phyloP scores from a whole-genome alignment of 768 basidiomycete genomes.

The Candolleomyces efflorescens region DNA sequence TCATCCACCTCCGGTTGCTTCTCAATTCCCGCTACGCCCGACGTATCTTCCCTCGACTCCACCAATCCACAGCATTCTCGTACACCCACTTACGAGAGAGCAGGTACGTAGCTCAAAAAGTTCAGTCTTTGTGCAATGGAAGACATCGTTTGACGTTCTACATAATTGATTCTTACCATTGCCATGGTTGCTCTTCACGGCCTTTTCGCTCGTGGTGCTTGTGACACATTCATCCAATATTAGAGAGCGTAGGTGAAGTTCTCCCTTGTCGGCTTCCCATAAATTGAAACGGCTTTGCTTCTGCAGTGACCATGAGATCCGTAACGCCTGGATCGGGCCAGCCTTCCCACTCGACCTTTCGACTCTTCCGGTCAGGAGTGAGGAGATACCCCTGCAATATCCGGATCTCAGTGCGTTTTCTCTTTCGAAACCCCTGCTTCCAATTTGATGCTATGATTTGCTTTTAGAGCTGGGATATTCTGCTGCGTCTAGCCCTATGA shows the following conservation, averaged over 20 bases:
- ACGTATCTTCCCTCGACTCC: neutral
- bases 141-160: too few relatives aligned
- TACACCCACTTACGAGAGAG: constrained; percentile 73
- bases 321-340: constrained; percentile 71
- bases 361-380: constrained; percentile 44
- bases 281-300: neutral
- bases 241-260: constrained; percentile 6
- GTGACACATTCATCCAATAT: neutral
- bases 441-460: neutral
- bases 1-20: neutral
- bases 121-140: neutral
- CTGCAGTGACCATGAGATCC: constrained; percentile 63
- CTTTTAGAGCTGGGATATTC: constrained; percentile 67
- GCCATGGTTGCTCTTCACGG: neutral
- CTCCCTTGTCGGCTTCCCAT: neutral
- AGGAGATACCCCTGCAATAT: constrained; percentile 65
- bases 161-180: neutral
- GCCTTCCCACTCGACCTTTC: constrained; percentile 64
- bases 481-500: constrained; percentile 39
- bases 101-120: constrained; percentile 44
- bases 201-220: neutral
- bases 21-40: neutral
- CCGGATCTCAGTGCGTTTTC: constrained; percentile 52
- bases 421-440: neutral
- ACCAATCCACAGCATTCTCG: constrained; percentile 48